These are phyloP conservation scores for Parsonsia alboflavescens DNA, from an alignment of 257 asterid species.

Conservation along the genomic window DNA sequence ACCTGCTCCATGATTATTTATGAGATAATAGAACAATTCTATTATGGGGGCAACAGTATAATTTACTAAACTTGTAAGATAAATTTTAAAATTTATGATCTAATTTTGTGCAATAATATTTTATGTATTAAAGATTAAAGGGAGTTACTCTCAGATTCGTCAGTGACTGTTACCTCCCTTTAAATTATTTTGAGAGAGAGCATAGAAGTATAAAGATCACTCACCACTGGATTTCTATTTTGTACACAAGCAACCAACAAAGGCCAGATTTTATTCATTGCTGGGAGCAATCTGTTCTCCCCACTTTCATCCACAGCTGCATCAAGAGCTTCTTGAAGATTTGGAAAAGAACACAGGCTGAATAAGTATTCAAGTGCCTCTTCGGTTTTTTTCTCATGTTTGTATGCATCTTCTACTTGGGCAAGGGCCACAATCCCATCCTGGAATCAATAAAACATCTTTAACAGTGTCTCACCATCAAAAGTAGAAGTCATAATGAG, in stretches of 20 bases:
- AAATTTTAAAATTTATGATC: no score
- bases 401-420: constrained; percentile 82
- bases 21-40: neutral
- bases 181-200: neutral
- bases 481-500: neutral
- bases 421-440: constrained; percentile 64
- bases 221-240: constrained; percentile 72
- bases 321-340: constrained; percentile 61
- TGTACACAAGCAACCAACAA: constrained; percentile 72
- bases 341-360: constrained; percentile 39
- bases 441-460: constrained; percentile 28
- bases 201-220: constrained; percentile 15
- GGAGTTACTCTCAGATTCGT: no score
- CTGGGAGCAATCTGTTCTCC: constrained; percentile 90
- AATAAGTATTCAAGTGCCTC: constrained; percentile 53
- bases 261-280: constrained; percentile 96
- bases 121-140: no score
- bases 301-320: constrained; percentile 66
- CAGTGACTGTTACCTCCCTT: neutral
- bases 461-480: neutral
- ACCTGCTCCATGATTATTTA: neutral
- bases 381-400: constrained; percentile 63
- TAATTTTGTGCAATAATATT: no score
- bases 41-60: no score
- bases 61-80: no score